Conservation (phyloP, 805 yeast genomes). For the Dipodascus geniculatus region DNA sequence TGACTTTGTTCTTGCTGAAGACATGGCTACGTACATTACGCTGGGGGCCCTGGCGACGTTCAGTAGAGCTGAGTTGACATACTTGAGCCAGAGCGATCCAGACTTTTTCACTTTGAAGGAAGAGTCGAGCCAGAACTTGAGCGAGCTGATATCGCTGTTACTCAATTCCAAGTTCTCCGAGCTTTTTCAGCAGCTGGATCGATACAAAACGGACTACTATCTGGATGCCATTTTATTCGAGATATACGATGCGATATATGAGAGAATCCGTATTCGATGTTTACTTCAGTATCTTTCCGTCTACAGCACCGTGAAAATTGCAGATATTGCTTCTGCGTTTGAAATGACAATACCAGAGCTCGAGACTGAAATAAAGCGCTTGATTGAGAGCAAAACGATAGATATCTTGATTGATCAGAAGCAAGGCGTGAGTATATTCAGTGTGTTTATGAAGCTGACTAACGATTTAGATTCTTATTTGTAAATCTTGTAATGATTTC, state of each 20-base stretch:
- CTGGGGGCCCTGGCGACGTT: conserved; percentile 12
- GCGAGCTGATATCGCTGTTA: neutral
- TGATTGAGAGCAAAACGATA: neutral
- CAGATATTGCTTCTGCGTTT: neutral
- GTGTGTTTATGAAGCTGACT: too few species aligned
- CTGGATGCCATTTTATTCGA: neutral
- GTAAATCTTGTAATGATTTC: neutral
- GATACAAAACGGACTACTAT: conserved; percentile 6
- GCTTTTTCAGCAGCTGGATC: conserved; percentile 2
- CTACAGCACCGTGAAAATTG: neutral
- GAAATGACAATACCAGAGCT: neutral
- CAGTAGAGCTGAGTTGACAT: conserved; percentile 8
- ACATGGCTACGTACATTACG: conserved; percentile 9
- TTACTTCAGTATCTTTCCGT: neutral
- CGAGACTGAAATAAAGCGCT: neutral
- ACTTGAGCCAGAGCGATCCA: conserved; percentile 10
- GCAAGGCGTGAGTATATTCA: neutral
- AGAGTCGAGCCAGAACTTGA: neutral
- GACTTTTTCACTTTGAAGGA: conserved; percentile 2
- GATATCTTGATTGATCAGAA: neutral
- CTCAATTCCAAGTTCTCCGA: neutral
- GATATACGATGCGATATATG: neutral
- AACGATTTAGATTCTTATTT: neutral
- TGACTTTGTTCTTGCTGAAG: neutral
- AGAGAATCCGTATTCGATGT: neutral